Conservation (phyloP, 1,284 basidiomycete species). For the Macrocybe sp. region DNA sequence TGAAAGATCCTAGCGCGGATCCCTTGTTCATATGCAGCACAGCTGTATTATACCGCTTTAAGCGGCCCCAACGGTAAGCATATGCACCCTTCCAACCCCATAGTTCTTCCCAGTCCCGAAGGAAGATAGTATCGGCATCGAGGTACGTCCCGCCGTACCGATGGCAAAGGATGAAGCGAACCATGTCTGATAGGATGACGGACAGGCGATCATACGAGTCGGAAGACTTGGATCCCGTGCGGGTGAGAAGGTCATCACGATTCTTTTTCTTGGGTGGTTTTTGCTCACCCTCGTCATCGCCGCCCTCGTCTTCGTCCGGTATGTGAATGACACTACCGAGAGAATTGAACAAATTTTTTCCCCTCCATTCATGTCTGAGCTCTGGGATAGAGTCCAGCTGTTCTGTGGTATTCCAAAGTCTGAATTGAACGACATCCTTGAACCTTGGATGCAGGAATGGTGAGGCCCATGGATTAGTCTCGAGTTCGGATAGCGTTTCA, state of each 20-base stretch:
- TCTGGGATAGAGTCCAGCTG: slow-evolving; percentile 80
- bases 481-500: slow-evolving; percentile 68
- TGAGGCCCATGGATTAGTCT: slow-evolving; percentile 77
- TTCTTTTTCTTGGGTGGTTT: slow-evolving; percentile 8
- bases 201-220: slow-evolving; percentile 76
- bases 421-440: slow-evolving; percentile 78
- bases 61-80: slow-evolving; percentile 80
- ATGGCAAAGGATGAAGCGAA: slow-evolving; percentile 81
- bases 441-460: slow-evolving; percentile 82
- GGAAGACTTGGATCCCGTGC: slow-evolving; percentile 72
- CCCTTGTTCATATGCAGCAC: slow-evolving; percentile 81
- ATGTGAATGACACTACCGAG: slow-evolving; percentile 60
- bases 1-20: slow-evolving; percentile 75
- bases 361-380: slow-evolving; percentile 73
- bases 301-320: slow-evolving; percentile 15
- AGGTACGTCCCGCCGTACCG: slow-evolving; percentile 85
- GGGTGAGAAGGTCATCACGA: slow-evolving; percentile 55
- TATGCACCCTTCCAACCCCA: slow-evolving; percentile 88
- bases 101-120: slow-evolving; percentile 90
- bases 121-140: slow-evolving; percentile 81
- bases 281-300: no score
- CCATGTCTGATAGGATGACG: slow-evolving; percentile 85
- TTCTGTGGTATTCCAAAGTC: slow-evolving; percentile 88
- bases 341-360: slow-evolving; percentile 67
- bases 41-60: slow-evolving; percentile 83